These are phyloP conservation scores for Cudoniella acicularis DNA, from an alignment of 495 filamentous ascomycete genomes.

Conservation along the genomic window DNA sequence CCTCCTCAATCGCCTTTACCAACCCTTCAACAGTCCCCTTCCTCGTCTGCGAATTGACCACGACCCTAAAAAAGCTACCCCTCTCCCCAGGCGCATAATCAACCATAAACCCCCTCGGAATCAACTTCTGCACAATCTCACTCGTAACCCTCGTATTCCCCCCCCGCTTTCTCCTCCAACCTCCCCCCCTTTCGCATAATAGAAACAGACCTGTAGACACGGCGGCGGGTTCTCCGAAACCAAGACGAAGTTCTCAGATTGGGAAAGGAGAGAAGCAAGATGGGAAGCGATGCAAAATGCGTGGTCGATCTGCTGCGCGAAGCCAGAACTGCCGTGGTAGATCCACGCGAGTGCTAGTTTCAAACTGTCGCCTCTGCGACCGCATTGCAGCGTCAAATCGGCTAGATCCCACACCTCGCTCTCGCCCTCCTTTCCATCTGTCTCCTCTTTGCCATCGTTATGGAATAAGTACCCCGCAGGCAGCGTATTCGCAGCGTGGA, in stretches of 20 bases:
- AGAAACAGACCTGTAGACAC: conserved; percentile 94
- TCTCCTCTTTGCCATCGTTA: conserved; percentile 31
- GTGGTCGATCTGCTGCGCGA: conserved; percentile 24
- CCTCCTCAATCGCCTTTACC: conserved; percentile 66
- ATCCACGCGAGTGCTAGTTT: conserved; percentile 86
- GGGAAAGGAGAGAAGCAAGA: conserved; percentile 34
- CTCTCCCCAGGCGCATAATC: conserved; percentile 81
- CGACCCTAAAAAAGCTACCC: conserved; percentile 84
- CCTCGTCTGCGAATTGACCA: conserved; percentile 74
- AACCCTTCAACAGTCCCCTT: conserved; percentile 73
- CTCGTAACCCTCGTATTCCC: conserved; percentile 69
- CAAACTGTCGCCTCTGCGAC: conserved; percentile 76
- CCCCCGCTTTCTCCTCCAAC: conserved; percentile 46
- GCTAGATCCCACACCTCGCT: conserved; percentile 92
- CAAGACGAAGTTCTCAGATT: conserved; percentile 59
- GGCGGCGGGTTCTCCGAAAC: conserved; percentile 75
- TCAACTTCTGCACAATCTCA: conserved; percentile 59
- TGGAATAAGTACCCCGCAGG: conserved; percentile 88
- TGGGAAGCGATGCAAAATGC: conserved; percentile 24
- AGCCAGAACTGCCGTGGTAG: conserved; percentile 65
- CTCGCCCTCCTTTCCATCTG: neutral
- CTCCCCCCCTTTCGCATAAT: conserved; percentile 63
- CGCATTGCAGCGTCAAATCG: conserved; percentile 89
- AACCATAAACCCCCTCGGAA: conserved; percentile 82
- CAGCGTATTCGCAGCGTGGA: conserved; percentile 80